Base-by-base conservation (phyloP, 129 eudicot genomes). In the Mikania micrantha region DNA sequence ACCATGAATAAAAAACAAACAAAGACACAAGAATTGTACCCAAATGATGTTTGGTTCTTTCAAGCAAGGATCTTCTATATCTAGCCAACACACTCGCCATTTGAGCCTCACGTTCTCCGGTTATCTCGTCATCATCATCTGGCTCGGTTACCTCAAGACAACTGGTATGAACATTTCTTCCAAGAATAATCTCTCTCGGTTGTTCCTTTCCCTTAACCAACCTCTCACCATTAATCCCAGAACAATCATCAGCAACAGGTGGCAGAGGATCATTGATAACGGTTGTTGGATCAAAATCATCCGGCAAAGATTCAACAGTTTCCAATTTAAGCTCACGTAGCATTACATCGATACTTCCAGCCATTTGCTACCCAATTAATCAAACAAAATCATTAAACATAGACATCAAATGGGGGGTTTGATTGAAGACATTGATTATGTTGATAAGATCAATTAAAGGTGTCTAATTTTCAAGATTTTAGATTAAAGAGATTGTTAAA, bases 61-160 rank as follows among this genome's bases (percentile, higher is more conserved):
- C 99, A 48, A 81, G 20, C 47, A 93, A 82, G n/a, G 82, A 80
- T 44, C 83, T 90, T 13, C 95, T 67, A 72, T 93, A 93, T 44
- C 96, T 62, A 24, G 99, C 99, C 80, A 93, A 61, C 0, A 93
- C 93, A 60, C 93, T 72, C 28, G 99, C 99, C 95, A 89, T 93
- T 63, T 84, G 77, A 21, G 95, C 99, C 22, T 93, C 99, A 47
- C 91, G 88, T 72, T 93, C 99, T 1, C 99, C 96, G 9, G 99
- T 89, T 10, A 83, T 79, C 13, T 93, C 99, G 54, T 93, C 96
- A 28, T 93, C 96, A 20, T 74, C 90, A 59, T 89, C 96, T 1
- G 96, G 99, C 82, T 93, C 96, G 21, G 99, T 93, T 21, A 93
- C 82, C 68, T 77, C 87, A 17, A 80, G 77, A 74, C 90, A 84